phyloP scores from a whole-genome alignment of 441 rosid genomes.

The Erysimum cheiri region DNA sequence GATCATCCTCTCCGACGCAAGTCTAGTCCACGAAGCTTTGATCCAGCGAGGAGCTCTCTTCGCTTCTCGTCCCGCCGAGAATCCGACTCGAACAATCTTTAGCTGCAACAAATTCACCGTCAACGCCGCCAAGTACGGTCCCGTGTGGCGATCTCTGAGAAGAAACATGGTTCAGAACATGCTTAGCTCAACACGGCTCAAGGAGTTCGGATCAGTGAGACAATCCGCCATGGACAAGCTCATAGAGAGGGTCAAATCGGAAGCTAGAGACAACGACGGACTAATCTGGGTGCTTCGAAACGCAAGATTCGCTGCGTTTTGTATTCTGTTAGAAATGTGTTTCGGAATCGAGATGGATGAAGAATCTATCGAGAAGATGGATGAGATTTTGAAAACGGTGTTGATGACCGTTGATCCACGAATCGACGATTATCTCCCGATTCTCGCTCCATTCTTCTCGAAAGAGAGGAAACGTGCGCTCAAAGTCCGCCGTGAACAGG shows the following conservation, averaged over 20 bases:
- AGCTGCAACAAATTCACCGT: slow-evolving; percentile 91
- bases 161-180: slow-evolving; percentile 94
- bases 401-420: slow-evolving; percentile 67
- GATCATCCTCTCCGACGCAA: slow-evolving; percentile 67
- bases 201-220: slow-evolving; percentile 60
- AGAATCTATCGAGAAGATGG: slow-evolving; percentile 62
- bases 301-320: slow-evolving; percentile 78
- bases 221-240: slow-evolving; percentile 70
- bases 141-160: slow-evolving; percentile 86
- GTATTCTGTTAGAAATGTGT: slow-evolving; percentile 72
- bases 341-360: slow-evolving; percentile 89
- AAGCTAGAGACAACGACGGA: slow-evolving; percentile 55
- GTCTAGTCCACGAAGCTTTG: slow-evolving; percentile 76
- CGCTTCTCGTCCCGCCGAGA: slow-evolving; percentile 73
- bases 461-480: slow-evolving; percentile 64
- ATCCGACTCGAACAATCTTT: slow-evolving; percentile 76
- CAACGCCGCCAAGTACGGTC: slow-evolving; percentile 77
- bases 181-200: slow-evolving; percentile 74
- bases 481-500: slow-evolving; percentile 66
- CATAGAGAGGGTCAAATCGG: slow-evolving; percentile 53
- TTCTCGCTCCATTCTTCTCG: slow-evolving; percentile 75
- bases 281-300: slow-evolving; percentile 72
- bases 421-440: slow-evolving; percentile 86
- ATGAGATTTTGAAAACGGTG: slow-evolving; percentile 63
- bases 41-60: slow-evolving; percentile 64